These are phyloP conservation scores for Fusarium sulawesiense DNA, from an alignment of 2,329 filamentous ascomycete species.

Conservation along the genomic window DNA sequence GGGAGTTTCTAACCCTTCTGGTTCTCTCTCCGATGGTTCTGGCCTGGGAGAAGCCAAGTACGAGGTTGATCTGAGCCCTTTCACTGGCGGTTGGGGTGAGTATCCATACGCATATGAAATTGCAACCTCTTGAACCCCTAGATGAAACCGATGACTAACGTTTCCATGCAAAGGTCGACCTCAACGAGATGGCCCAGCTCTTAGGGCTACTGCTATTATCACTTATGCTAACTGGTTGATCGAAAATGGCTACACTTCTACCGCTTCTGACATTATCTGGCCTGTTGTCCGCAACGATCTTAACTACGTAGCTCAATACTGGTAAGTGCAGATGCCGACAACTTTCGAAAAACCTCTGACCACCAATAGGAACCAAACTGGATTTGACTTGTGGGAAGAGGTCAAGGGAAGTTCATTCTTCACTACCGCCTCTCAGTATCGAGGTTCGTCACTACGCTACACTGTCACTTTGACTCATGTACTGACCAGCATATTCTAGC, in stretches of 20 bases:
- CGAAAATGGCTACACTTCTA: conserved; percentile 70
- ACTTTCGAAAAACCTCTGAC: background rate
- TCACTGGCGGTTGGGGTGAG: conserved; percentile 73
- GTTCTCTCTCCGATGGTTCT: conserved; percentile 61
- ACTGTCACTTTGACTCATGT: background rate
- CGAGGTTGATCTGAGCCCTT: conserved; percentile 71
- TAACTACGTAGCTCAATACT: conserved; percentile 78
- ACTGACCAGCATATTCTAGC: conserved; percentile 48
- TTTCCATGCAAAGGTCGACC: conserved; percentile 65
- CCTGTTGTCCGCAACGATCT: conserved; percentile 82
- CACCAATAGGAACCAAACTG: conserved; percentile 61
- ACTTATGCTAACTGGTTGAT: conserved; percentile 79
- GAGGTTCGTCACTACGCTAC: conserved; percentile 56
- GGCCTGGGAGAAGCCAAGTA: conserved; percentile 81
- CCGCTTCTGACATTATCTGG: conserved; percentile 71
- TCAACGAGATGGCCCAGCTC: conserved; percentile 81
- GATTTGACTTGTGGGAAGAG: conserved; percentile 88
- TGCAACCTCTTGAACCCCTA: background rate
- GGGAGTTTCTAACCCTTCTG: conserved; percentile 75
- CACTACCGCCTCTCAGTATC: conserved; percentile 76
- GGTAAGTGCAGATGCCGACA: conserved; percentile 52
- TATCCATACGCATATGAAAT: background rate
- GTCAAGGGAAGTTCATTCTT: conserved; percentile 83
- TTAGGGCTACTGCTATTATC: conserved; percentile 79
- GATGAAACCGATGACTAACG: conserved; percentile 15